phyloP scores from a whole-genome alignment of 495 filamentous ascomycete genomes.

The Lineolata rhizophorae region DNA sequence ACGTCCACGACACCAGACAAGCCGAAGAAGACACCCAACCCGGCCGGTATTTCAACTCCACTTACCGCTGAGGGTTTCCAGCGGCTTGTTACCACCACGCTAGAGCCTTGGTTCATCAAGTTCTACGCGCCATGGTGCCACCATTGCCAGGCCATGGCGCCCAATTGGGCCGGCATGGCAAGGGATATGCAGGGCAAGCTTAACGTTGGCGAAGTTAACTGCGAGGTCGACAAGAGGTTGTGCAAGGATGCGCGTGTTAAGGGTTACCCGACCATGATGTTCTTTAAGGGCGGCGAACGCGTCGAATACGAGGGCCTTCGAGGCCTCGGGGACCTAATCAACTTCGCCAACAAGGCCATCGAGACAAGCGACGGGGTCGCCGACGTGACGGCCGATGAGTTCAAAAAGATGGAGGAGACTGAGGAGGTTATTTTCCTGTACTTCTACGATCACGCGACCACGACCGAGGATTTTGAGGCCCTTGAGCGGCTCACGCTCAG shows the following conservation, averaged over 20 bases:
- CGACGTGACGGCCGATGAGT: slow-evolving; percentile 52
- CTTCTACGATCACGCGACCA: slow-evolving; percentile 90
- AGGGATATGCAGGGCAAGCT: slow-evolving; percentile 72
- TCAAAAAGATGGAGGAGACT: slow-evolving; percentile 73
- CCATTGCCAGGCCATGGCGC: slow-evolving; percentile 81
- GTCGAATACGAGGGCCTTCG: slow-evolving; percentile 87
- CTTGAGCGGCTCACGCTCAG: slow-evolving; percentile 67
- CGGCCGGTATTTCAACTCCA: slow-evolving; percentile 45
- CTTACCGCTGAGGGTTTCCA: slow-evolving; percentile 76
- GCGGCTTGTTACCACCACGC: slow-evolving; percentile 59
- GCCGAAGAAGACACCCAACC: slow-evolving; percentile 37
- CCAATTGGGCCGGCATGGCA: slow-evolving; percentile 73
- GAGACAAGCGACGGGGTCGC: slow-evolving; percentile 53
- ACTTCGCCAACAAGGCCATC: slow-evolving; percentile 68
- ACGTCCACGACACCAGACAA: slow-evolving; percentile 1
- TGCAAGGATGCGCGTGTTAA: slow-evolving; percentile 70
- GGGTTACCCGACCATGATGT: slow-evolving; percentile 74
- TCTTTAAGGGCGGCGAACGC: slow-evolving; percentile 78
- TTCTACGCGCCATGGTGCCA: slow-evolving; percentile 96
- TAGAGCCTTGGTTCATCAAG: slow-evolving; percentile 94
- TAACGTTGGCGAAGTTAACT: slow-evolving; percentile 93
- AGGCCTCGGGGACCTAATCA: slow-evolving; percentile 74
- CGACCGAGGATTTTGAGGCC: slow-evolving; percentile 71
- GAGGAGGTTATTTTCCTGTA: slow-evolving; percentile 93
- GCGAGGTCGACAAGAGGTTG: slow-evolving; percentile 57